These are phyloP conservation scores for Phytophthora sansomeana DNA, from an alignment of 352 stramenopile species.

Conservation along the genomic window DNA sequence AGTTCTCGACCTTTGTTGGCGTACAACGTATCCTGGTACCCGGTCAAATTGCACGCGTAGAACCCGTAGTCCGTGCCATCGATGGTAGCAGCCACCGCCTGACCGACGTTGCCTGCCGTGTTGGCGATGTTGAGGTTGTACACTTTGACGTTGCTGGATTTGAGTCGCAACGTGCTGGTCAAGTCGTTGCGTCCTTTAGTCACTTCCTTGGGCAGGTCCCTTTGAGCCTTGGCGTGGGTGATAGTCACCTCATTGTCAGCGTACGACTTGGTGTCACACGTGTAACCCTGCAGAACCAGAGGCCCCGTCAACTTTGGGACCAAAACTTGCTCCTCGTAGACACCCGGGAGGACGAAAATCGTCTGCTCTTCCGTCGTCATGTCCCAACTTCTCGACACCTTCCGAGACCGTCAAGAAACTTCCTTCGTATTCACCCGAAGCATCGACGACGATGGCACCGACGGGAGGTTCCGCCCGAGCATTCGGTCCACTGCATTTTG, in stretches of 20 bases:
- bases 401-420: conserved; percentile 20
- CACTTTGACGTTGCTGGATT: conserved; percentile 27
- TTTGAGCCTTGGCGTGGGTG: conserved; percentile 17
- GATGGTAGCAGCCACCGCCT: conserved; percentile 21
- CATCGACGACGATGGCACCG: conserved; percentile 26
- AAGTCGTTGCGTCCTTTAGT: conserved; percentile 25
- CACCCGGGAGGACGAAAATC: conserved; percentile 23
- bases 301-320: conserved; percentile 8
- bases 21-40: conserved; percentile 30
- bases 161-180: conserved; percentile 23
- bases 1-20: conserved; percentile 25
- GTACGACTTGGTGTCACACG: conserved; percentile 25
- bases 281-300: conserved; percentile 24
- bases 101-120: conserved; percentile 25
- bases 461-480: conserved; percentile 11
- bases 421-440: conserved; percentile 20
- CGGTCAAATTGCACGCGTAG: too few relatives aligned
- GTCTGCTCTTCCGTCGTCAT: conserved; percentile 18
- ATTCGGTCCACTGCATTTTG: conserved; percentile 7
- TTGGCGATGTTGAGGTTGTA: conserved; percentile 37
- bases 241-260: conserved; percentile 28
- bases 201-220: conserved; percentile 16
- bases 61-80: conserved; percentile 19
- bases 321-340: conserved; percentile 28
- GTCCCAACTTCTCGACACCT: conserved; percentile 9